Evolutionary conservation across 768 basidiomycete genomes (phyloP), one percentile per base, ranked within the genome.

Genomic region (Phanerochaete carnosa): DNA sequence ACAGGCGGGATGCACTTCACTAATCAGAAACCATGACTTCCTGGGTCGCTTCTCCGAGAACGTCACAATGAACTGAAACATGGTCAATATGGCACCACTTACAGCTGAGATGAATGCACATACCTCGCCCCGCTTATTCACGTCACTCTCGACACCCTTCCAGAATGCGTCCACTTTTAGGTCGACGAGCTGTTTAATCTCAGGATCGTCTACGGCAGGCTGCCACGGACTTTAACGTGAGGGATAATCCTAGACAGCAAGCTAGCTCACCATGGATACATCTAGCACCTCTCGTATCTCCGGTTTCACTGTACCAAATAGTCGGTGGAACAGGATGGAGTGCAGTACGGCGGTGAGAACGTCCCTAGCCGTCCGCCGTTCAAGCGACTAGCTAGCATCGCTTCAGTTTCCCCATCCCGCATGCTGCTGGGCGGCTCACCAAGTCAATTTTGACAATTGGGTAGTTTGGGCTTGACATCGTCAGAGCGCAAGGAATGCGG

Each of bases 131-230:
- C 83, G 80, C 68, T 89, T 89, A 60, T 77, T 82, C 2, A 74
- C 70, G 5, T 77, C 79, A 26, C 78, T 80, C 72, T 94, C 91
- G 30, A 94, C 80, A 0, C 80, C 88, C 62, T 84, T 87, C 89
- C 89, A 92, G 64, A 94, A 92, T 0, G 77, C 72, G 59, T 90
- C 88, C 2, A 93, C 90, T 66, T 90, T 92, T 25, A 89, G 84
- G 54, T 85, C 81, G 25, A 94, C 80, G 26, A 92, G 81, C 46
- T 79, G 79, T 69, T 90, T 86, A 73, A 88, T 90, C 52, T 83
- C 83, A 0, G 80, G 75, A 71, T 94, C 92, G 13, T 84, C 82
- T 13, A 94, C 88, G 6, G 87, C 92, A 1, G 92, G 92, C 91
- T 92, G 45, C 19, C 45, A 19, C 29, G 32, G 25, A 29, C 35